A percentile compares a stretch with the other conserved stretches of the same genome.
Evolutionary conservation across 2,329 filamentous ascomycete species (phyloP).

Genomic region (Lanzia echinophila): DNA sequence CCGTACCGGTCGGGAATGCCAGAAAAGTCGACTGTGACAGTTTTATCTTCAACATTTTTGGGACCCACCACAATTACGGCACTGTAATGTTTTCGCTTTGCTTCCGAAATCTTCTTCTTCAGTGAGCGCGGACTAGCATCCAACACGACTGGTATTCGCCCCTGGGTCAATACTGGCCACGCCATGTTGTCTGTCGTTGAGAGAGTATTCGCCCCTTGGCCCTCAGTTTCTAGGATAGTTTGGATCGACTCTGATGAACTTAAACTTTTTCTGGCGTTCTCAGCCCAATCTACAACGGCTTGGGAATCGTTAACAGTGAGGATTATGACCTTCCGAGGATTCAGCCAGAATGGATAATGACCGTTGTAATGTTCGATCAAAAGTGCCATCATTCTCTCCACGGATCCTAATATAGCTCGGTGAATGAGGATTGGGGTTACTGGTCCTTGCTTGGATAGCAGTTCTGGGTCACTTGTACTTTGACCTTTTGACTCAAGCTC

Average conservation of each 20-base stretch:
- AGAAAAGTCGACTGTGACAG: constrained; percentile 44
- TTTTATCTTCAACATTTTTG: constrained; percentile 51
- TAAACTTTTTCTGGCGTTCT: constrained; percentile 13
- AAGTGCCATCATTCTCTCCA: constrained; percentile 79
- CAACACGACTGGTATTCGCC: constrained; percentile 55
- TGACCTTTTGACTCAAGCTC: constrained; percentile 50
- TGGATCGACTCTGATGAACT: background rate
- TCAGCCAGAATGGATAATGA: constrained; percentile 83
- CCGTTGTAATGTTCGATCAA: constrained; percentile 78
- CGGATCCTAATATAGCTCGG: constrained; percentile 74
- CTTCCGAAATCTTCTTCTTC: constrained; percentile 63
- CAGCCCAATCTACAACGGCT: constrained; percentile 24
- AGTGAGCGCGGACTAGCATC: constrained; percentile 58
- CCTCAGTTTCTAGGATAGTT: background rate
- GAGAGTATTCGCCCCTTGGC: background rate
- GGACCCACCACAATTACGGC: constrained; percentile 67
- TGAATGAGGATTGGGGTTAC: constrained; percentile 76
- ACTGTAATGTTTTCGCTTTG: constrained; percentile 65
- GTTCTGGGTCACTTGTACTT: constrained; percentile 41
- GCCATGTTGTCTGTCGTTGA: constrained; percentile 11
- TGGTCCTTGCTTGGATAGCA: constrained; percentile 47
- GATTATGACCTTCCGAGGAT: constrained; percentile 69
- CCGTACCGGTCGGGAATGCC: constrained; percentile 24
- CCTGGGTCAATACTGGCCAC: constrained; percentile 15
- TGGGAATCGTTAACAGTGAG: constrained; percentile 60